Conservation (phyloP, 305 asterid genomes). For the Fraxinus baroniana region DNA sequence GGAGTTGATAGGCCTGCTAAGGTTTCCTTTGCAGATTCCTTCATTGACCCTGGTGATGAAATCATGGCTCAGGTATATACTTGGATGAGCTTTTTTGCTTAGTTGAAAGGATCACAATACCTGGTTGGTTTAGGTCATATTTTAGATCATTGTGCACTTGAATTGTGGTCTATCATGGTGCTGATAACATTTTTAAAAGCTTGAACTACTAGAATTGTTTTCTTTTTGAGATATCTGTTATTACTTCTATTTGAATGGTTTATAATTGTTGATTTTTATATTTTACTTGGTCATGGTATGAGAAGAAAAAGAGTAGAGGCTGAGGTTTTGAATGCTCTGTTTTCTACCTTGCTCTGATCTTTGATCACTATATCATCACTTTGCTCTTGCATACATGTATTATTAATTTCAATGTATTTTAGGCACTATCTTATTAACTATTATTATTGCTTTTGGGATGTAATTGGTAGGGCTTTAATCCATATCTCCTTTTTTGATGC, state of each 20-base stretch:
- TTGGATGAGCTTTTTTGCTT: constrained; percentile 32
- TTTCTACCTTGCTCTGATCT: neutral
- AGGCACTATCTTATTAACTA: neutral
- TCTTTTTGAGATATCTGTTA: neutral
- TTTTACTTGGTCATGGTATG: neutral
- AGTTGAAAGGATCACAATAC: constrained; percentile 7
- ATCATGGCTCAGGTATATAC: constrained; percentile 95
- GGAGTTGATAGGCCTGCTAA: constrained; percentile 97
- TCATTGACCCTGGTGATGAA: constrained; percentile 98
- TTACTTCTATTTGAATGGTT: neutral
- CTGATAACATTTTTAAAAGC: neutral
- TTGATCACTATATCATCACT: neutral
- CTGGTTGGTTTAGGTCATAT: constrained; percentile 14
- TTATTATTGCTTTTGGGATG: neutral
- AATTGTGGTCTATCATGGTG: neutral
- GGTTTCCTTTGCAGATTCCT: constrained; percentile 98
- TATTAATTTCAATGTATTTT: neutral
- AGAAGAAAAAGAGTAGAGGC: neutral
- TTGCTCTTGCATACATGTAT: neutral
- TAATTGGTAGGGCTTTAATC: neutral
- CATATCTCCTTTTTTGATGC: neutral
- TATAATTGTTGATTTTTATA: neutral
- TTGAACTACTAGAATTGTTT: neutral
- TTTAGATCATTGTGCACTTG: neutral
- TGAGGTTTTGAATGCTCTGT: neutral